Base-by-base conservation (phyloP, 176 grass and related monocot species). In the Oropetium thomaeum region DNA sequence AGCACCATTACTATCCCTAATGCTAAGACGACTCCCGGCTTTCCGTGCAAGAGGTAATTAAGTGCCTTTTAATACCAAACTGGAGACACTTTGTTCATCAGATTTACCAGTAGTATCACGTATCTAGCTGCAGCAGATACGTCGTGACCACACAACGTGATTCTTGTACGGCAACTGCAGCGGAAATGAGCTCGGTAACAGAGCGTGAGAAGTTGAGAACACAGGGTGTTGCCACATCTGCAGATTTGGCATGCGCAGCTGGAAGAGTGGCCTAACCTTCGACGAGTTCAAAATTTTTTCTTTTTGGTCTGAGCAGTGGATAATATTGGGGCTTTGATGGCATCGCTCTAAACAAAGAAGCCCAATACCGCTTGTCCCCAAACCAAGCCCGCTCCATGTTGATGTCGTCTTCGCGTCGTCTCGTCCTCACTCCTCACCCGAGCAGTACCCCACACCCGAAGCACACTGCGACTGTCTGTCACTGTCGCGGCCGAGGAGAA, bases 1-100 rank as follows among this genome's bases (percentile, higher is more conserved):
- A 30, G 43, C 69, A 27, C 35, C 35, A 67, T 87, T 83, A 83
- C 8, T 83, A 20, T 45, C 69, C 44, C 71, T 62, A 79, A 87
- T 83, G 29, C 59, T 19, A 64, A 63, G 19, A 64, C 59, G 61
- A 83, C 75, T 83, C 55, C 75, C 73, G 67, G 62, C 37, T 53
- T 78, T 66, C 62, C 80, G 62, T 79, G 74, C 0, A 55, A 79
- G 33, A 54, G 52, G 59, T 44, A 87, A 79, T 79, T 54, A 87
- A 68, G 34, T 10, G 44, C 1, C 40, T 15, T 54, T 67, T 45
- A 74, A 42, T 79, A 34, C 37, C 28, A 61, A 73, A 29, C 85
- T 63, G 82, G 73, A 26, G 32, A 52, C 25, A 61, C 61, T 67
- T 67, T 27, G 35, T 7, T 11, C 61, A 30, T 55, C n/a, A 70